phyloP scores from a whole-genome alignment of 108 stramenopile species.

The Pseudonitzschia multistriata region DNA sequence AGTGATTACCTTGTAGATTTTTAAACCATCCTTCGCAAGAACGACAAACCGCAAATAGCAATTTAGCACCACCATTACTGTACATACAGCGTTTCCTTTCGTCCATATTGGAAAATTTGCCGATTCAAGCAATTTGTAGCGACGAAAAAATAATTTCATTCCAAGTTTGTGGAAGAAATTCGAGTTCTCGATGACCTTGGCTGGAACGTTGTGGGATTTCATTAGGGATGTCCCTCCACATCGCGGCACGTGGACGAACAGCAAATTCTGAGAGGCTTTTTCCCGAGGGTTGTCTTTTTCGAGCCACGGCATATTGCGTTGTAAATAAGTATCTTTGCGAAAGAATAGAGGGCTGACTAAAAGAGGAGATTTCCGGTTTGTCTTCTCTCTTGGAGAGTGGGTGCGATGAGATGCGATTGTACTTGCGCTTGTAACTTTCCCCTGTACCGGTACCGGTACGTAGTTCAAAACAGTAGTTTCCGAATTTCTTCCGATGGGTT shows the following conservation, averaged over 20 bases:
- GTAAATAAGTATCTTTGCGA: neutral
- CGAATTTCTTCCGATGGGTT: no score
- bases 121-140: slow-evolving; percentile 45
- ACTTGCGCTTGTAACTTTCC: no score
- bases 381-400: no score
- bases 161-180: slow-evolving; percentile 25
- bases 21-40: neutral
- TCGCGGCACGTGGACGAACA: slow-evolving; percentile 62
- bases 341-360: neutral
- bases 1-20: neutral
- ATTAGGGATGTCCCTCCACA: slow-evolving; percentile 59
- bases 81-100: neutral
- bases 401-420: no score
- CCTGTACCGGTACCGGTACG: no score
- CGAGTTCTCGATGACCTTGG: slow-evolving; percentile 35
- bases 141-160: slow-evolving; percentile 50
- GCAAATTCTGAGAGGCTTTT: slow-evolving; percentile 21
- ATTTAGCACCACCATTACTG: neutral
- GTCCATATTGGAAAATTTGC: slow-evolving; percentile 57
- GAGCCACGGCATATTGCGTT: neutral
- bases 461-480: no score
- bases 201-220: slow-evolving; percentile 45
- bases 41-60: neutral
- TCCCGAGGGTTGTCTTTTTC: neutral
- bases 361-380: no score